Conservation (phyloP, 495 filamentous ascomycete species). For the Aspergillus conjunctus region DNA sequence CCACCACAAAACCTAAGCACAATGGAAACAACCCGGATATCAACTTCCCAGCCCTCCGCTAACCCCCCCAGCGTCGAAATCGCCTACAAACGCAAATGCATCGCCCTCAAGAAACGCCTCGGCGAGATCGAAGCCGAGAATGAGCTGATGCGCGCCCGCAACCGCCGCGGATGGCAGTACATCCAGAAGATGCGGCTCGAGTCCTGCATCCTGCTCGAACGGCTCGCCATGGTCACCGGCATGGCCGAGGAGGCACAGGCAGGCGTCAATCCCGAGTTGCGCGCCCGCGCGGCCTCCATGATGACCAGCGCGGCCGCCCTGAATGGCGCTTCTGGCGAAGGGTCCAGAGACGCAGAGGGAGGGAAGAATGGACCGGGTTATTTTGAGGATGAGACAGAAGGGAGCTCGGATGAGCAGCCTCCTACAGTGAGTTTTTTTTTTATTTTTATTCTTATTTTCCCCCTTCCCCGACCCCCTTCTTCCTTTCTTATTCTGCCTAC, state of each 20-base stretch:
- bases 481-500: not conserved
- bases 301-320: conserved; percentile 33
- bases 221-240: conserved; percentile 81
- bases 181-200: conserved; percentile 92
- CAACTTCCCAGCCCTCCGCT: conserved; percentile 31
- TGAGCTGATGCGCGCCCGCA: conserved; percentile 73
- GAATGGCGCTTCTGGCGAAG: conserved; percentile 28
- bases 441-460: too few species aligned
- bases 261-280: conserved; percentile 39
- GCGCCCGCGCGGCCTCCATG: conserved; percentile 39
- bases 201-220: conserved; percentile 85
- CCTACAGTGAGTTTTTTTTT: conserved; percentile 46
- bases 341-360: conserved; percentile 25
- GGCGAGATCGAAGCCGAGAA: conserved; percentile 88
- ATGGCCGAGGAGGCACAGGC: conserved; percentile 55
- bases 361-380: conserved; percentile 31
- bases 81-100: conserved; percentile 96
- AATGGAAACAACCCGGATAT: conserved; percentile 27
- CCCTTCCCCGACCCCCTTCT: not conserved
- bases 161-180: conserved; percentile 75
- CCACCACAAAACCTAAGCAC: not conserved
- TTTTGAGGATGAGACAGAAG: conserved; percentile 51
- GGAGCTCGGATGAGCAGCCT: conserved; percentile 52
- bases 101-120: conserved; percentile 88
- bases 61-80: conserved; percentile 89